Evolutionary conservation across 805 yeast genomes (phyloP).

Genomic region (Groenewaldozyma salmanticensis): DNA sequence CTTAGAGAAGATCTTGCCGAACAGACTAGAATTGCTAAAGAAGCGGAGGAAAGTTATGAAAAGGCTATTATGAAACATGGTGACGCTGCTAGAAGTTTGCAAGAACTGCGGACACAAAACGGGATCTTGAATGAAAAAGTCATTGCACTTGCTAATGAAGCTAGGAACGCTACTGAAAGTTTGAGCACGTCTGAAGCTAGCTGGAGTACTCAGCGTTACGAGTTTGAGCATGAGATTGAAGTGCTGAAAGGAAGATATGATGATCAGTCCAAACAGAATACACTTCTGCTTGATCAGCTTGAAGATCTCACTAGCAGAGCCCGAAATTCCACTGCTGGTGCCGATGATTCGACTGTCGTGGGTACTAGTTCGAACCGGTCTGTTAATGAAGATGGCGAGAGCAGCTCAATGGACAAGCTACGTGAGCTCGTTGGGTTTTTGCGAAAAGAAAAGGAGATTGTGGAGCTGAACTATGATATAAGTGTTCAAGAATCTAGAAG

Average conservation of each 20-base stretch:
- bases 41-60: conserved; percentile 46
- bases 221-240: conserved; percentile 40
- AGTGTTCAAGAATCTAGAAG: conserved; percentile 45
- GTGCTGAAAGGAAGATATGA: conserved; percentile 36
- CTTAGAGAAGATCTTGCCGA: conserved; percentile 29
- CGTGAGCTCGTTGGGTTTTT: conserved; percentile 51
- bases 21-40: conserved; percentile 39
- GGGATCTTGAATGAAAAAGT: conserved; percentile 24
- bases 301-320: conserved; percentile 30
- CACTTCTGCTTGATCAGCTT: conserved; percentile 57
- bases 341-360: background rate
- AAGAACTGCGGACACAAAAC: conserved; percentile 31
- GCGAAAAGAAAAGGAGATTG: conserved; percentile 66
- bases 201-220: conserved; percentile 37
- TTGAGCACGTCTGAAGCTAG: conserved; percentile 32
- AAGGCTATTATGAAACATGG: conserved; percentile 47
- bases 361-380: background rate
- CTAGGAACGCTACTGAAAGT: conserved; percentile 25
- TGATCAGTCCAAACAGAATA: conserved; percentile 59
- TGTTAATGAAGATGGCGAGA: background rate
- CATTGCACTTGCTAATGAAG: conserved; percentile 20
- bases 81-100: conserved; percentile 35
- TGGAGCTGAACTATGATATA: conserved; percentile 48
- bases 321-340: conserved; percentile 3
- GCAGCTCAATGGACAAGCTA: conserved; percentile 21